These are phyloP conservation scores for Claviceps humidiphila DNA, from an alignment of 2,329 filamentous ascomycete species.

Conservation along the genomic window DNA sequence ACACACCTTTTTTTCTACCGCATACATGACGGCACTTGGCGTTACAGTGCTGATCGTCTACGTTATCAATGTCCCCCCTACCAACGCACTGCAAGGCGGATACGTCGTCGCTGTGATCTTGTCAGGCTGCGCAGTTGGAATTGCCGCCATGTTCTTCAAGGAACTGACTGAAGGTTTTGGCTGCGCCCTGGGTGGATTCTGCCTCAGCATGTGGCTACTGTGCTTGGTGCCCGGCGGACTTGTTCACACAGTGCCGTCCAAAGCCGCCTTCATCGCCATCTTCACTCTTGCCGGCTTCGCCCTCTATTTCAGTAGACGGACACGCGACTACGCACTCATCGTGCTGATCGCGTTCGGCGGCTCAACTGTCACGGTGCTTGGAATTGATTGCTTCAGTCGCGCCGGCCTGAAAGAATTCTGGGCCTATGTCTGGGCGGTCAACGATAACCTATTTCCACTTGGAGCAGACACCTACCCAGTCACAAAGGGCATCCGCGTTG, in stretches of 20 bases:
- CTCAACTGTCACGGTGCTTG: slow-evolving; percentile 64
- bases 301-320: slow-evolving; percentile 68
- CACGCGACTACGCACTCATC: slow-evolving; percentile 67
- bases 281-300: slow-evolving; percentile 56
- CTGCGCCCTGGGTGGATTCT: slow-evolving; percentile 78
- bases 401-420: slow-evolving; percentile 95
- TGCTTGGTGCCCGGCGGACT: slow-evolving; percentile 65
- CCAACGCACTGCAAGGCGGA: slow-evolving; percentile 65
- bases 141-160: slow-evolving; percentile 60
- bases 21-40: slow-evolving; percentile 57
- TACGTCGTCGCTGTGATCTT: slow-evolving; percentile 70
- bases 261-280: slow-evolving; percentile 60
- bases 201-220: slow-evolving; percentile 80
- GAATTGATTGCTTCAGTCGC: slow-evolving; percentile 79
- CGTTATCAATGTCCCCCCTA: slow-evolving; percentile 69
- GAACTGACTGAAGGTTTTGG: slow-evolving; percentile 74
- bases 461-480: slow-evolving; percentile 68
- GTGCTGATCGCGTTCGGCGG: slow-evolving; percentile 66
- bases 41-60: slow-evolving; percentile 78
- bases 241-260: slow-evolving; percentile 46
- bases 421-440: slow-evolving; percentile 81
- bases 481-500: slow-evolving; percentile 74
- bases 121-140: slow-evolving; percentile 63
- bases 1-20: slow-evolving; percentile 69
- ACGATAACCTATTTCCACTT: slow-evolving; percentile 66